Conservation (phyloP, 2,329 filamentous ascomycete genomes). For the Pseudogymnoascus sp. region DNA sequence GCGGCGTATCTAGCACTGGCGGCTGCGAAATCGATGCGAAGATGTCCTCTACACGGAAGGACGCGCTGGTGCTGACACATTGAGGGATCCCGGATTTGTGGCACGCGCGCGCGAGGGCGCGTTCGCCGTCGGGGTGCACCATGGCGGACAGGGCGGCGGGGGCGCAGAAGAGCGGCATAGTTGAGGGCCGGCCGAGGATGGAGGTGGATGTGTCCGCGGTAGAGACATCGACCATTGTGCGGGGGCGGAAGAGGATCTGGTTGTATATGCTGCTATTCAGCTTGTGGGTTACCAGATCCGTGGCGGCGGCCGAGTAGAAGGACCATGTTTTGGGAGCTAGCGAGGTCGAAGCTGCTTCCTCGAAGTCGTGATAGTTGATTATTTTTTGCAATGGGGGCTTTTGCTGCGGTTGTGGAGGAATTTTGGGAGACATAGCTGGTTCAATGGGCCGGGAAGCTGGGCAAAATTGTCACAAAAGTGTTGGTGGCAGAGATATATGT, state of each 20-base stretch:
- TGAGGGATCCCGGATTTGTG: slow-evolving; percentile 45
- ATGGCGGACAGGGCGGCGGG: slow-evolving; percentile 57
- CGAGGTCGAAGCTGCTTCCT: slow-evolving; percentile 44
- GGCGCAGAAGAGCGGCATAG: slow-evolving; percentile 53
- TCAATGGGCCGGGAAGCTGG: not conserved
- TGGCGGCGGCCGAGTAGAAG: slow-evolving; percentile 59
- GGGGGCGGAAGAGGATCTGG: slow-evolving; percentile 50
- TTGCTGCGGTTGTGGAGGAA: not conserved
- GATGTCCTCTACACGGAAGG: slow-evolving; percentile 49
- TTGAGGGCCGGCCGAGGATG: slow-evolving; percentile 45
- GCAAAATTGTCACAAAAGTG: not conserved
- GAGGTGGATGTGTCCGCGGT: slow-evolving; percentile 41
- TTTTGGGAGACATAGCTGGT: not conserved
- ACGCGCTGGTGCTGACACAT: slow-evolving; percentile 53
- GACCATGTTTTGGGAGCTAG: slow-evolving; percentile 59
- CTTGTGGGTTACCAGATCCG: slow-evolving; percentile 56
- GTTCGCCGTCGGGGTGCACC: slow-evolving; percentile 57
- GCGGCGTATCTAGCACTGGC: slow-evolving; percentile 14
- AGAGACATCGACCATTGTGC: slow-evolving; percentile 49
- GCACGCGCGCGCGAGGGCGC: slow-evolving; percentile 46
- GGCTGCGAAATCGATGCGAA: slow-evolving; percentile 23
- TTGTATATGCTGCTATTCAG: slow-evolving; percentile 48
- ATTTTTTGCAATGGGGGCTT: slow-evolving; percentile 40
- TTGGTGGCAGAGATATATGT: not conserved
- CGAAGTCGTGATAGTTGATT: slow-evolving; percentile 54